These are phyloP conservation scores for Apiospora saccharicola DNA, from an alignment of 2,329 filamentous ascomycete species.

Conservation along the genomic window DNA sequence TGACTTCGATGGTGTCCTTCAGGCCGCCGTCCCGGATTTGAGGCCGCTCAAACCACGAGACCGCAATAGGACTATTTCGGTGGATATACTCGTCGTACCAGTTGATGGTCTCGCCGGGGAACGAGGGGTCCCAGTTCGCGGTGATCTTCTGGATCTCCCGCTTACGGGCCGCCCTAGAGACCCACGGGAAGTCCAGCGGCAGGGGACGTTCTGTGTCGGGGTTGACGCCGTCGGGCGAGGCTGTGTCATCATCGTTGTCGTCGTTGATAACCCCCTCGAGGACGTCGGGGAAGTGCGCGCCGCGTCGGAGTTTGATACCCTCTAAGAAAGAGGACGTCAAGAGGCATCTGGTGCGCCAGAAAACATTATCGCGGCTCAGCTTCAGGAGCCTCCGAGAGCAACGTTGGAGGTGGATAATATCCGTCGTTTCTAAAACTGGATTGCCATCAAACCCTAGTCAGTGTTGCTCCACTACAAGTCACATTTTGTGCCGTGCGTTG, in stretches of 20 bases:
- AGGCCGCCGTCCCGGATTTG: conserved; percentile 49
- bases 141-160: conserved; percentile 63
- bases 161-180: conserved; percentile 37
- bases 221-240: conserved; percentile 37
- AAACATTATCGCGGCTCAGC: conserved; percentile 74
- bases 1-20: conserved; percentile 67
- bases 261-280: conserved; percentile 32
- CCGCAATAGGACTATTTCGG: conserved; percentile 74
- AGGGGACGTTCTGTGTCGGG: conserved; percentile 29
- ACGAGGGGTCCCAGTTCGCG: conserved; percentile 85
- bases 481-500: conserved; percentile 23
- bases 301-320: conserved; percentile 57
- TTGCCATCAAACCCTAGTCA: conserved; percentile 10
- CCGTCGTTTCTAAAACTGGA: conserved; percentile 59
- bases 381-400: conserved; percentile 71
- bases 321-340: conserved; percentile 71
- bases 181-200: conserved; percentile 38
- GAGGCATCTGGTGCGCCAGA: conserved; percentile 83
- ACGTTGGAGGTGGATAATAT: conserved; percentile 73
- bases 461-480: conserved; percentile 16
- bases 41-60: conserved; percentile 80
- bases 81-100: conserved; percentile 94
- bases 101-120: conserved; percentile 72
- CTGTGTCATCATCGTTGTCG: conserved; percentile 24
- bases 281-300: conserved; percentile 47